Evolutionary conservation across 495 filamentous ascomycete genomes (phyloP).

Genomic region (Aspergillus steynii): DNA sequence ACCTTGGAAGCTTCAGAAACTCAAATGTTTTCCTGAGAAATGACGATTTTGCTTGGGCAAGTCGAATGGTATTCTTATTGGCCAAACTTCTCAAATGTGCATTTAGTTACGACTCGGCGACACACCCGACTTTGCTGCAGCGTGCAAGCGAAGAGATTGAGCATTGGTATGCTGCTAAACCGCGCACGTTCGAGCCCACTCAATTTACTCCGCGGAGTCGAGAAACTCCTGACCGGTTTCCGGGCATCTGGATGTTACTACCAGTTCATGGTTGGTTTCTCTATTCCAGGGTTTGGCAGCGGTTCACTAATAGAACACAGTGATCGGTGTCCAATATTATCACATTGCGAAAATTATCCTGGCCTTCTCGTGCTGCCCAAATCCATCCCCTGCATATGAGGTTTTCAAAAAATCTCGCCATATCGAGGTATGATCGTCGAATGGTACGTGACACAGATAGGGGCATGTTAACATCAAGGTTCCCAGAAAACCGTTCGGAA

Average conservation of each 20-base stretch:
- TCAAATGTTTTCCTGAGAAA: slow-evolving; percentile 29
- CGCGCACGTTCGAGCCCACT: slow-evolving; percentile 27
- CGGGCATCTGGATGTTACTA: slow-evolving; percentile 30
- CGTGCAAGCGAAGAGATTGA: slow-evolving; percentile 20
- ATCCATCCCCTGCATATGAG: slow-evolving; percentile 20
- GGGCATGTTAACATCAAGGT: background rate
- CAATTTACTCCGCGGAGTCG: slow-evolving; percentile 15
- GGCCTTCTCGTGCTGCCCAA: slow-evolving; percentile 20
- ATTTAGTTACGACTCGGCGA: slow-evolving; percentile 11
- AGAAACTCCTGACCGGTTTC: slow-evolving; percentile 17
- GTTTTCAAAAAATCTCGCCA: slow-evolving; percentile 25
- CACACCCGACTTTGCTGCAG: slow-evolving; percentile 4
- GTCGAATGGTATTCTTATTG: slow-evolving; percentile 30
- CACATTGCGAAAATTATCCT: slow-evolving; percentile 34
- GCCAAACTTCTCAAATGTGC: slow-evolving; percentile 26
- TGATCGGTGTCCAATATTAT: slow-evolving; percentile 34
- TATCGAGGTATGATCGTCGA: slow-evolving; percentile 21
- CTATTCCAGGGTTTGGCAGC: background rate
- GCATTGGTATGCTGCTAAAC: slow-evolving; percentile 27
- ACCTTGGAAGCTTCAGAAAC: slow-evolving; percentile 24
- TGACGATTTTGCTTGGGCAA: slow-evolving; percentile 34
- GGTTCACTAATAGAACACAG: slow-evolving; percentile 8
- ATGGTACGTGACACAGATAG: background rate
- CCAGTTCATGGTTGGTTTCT: slow-evolving; percentile 29
- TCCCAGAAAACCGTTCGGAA: slow-evolving; percentile 25